Evolutionary conservation across 768 basidiomycete genomes (phyloP).

Genomic region (Tylopilus balloui): DNA sequence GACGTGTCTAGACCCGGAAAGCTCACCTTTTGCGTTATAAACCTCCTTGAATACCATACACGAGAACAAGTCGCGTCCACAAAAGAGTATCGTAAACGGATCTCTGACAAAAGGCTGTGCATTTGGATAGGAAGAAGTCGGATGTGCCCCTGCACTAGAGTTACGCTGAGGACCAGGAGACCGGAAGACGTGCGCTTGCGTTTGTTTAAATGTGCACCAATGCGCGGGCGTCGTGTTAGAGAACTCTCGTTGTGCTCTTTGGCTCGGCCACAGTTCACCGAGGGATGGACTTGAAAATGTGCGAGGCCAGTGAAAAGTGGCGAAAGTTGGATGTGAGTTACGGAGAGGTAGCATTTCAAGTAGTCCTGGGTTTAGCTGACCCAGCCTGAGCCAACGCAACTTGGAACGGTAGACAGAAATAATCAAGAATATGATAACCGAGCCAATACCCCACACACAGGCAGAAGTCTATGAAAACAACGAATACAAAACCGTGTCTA

Average conservation of each 20-base stretch:
- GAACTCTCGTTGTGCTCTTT: neutral
- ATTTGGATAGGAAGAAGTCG: neutral
- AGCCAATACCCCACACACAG: neutral
- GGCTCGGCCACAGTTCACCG: neutral
- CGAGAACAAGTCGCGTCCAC: conserved; percentile 89
- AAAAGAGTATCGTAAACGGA: conserved; percentile 74
- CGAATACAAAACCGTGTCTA: conserved; percentile 13
- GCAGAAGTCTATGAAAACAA: neutral
- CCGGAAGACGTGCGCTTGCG: neutral
- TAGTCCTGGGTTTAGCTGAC: too few species aligned
- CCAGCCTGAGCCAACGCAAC: too few species aligned
- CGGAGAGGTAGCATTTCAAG: conserved; percentile 4
- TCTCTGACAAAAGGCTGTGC: conserved; percentile 12
- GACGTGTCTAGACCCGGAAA: neutral
- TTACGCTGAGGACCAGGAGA: neutral
- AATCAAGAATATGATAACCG: conserved; percentile 11
- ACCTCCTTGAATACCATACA: conserved; percentile 65
- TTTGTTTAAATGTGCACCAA: neutral
- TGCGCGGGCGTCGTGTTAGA: neutral
- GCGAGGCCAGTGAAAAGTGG: neutral
- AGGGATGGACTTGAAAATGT: neutral
- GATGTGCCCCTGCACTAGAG: neutral
- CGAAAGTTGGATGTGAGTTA: neutral
- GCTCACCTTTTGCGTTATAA: conserved; percentile 54
- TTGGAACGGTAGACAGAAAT: neutral